Conservation (phyloP, 2,329 filamentous ascomycete species). For the Calonectria pseudoturangicola region DNA sequence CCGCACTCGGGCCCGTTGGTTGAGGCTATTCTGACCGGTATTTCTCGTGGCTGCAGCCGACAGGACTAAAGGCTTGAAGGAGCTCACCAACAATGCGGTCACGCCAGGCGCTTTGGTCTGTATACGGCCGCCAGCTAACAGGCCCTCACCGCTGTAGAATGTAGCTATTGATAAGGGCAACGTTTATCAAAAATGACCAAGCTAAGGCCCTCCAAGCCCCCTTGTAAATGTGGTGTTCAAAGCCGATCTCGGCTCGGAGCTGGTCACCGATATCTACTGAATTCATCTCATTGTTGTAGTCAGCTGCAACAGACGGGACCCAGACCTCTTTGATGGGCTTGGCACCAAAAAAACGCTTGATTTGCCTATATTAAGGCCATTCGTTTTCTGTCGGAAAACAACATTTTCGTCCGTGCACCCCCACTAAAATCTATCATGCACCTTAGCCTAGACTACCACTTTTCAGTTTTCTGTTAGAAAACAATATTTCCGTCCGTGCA, state of each 20-base stretch:
- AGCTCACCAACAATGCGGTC: slow-evolving; percentile 7
- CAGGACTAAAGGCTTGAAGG: neutral
- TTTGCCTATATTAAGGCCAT: neutral
- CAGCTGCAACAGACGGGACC: slow-evolving; percentile 23
- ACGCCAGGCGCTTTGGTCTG: slow-evolving; percentile 21
- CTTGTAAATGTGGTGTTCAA: slow-evolving; percentile 31
- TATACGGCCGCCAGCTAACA: slow-evolving; percentile 16
- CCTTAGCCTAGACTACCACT: too few species aligned
- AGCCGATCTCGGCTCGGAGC: slow-evolving; percentile 16
- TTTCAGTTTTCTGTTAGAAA: too few species aligned
- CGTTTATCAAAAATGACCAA: slow-evolving; percentile 43
- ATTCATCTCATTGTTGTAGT: slow-evolving; percentile 43
- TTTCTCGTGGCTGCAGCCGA: neutral
- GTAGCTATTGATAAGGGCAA: slow-evolving; percentile 38
- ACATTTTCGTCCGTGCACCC: too few species aligned
- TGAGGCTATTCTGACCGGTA: neutral
- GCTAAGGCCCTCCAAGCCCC: slow-evolving; percentile 41
- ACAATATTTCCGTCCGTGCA: too few species aligned
- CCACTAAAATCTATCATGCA: too few species aligned
- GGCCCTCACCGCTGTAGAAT: slow-evolving; percentile 24
- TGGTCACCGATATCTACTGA: slow-evolving; percentile 41
- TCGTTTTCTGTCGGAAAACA: too few species aligned
- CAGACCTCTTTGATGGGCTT: slow-evolving; percentile 25
- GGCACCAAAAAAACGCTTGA: slow-evolving; percentile 38
- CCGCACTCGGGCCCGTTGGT: too few species aligned